phyloP scores from a whole-genome alignment of 1,284 basidiomycete species.

The Cryptococcus deneoformans region DNA sequence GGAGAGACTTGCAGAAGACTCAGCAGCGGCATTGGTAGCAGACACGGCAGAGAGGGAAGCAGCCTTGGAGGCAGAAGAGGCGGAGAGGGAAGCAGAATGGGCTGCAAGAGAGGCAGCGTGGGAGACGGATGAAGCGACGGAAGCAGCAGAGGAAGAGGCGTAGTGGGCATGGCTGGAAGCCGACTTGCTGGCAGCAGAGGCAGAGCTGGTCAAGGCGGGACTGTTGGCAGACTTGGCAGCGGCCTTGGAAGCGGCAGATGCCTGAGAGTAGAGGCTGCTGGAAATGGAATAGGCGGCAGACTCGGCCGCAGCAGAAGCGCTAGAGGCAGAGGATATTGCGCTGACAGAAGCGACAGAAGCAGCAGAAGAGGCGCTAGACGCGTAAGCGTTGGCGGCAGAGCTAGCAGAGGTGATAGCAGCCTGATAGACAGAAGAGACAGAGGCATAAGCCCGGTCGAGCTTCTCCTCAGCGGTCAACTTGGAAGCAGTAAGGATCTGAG shows the following conservation, averaged over 20 bases:
- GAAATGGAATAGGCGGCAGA: conserved; percentile 40
- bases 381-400: conserved; percentile 29
- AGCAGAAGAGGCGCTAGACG: conserved; percentile 34
- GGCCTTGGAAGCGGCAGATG: conserved; percentile 32
- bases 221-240: conserved; percentile 37
- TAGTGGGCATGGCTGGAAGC: conserved; percentile 40
- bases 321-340: conserved; percentile 35
- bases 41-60: conserved; percentile 30
- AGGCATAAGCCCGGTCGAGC: conserved; percentile 44
- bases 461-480: conserved; percentile 48
- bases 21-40: conserved; percentile 33
- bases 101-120: conserved; percentile 53
- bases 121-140: conserved; percentile 35
- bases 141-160: conserved; percentile 45
- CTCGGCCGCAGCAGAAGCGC: conserved; percentile 31
- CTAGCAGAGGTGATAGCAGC: conserved; percentile 33
- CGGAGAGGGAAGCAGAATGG: conserved; percentile 35
- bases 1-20: conserved; percentile 26
- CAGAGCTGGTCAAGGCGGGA: conserved; percentile 34
- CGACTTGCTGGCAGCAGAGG: conserved; percentile 42
- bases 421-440: conserved; percentile 33
- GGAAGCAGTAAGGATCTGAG: conserved; percentile 35
- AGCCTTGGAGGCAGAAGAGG: conserved; percentile 27
- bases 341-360: conserved; percentile 37
- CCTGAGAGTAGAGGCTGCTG: conserved; percentile 33